phyloP scores from a whole-genome alignment of 2,329 filamentous ascomycete genomes.

The Apiospora malaysiana region DNA sequence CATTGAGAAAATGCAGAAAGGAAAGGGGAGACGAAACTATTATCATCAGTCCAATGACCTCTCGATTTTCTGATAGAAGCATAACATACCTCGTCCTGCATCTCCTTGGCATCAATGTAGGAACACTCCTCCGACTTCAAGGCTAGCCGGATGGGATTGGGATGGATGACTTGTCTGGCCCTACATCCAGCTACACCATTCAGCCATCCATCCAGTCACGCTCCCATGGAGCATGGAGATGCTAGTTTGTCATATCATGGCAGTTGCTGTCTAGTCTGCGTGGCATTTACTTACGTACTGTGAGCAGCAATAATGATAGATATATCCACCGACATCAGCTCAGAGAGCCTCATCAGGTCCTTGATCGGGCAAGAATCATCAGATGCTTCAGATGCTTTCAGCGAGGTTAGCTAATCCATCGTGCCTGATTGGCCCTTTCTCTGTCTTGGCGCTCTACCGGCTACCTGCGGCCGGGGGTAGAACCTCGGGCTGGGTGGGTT shows the following conservation, averaged over 20 bases:
- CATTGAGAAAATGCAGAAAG: background rate
- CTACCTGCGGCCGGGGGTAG: conserved; percentile 9
- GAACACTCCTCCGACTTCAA: background rate
- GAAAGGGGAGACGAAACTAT: background rate
- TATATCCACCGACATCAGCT: background rate
- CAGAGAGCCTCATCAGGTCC: conserved; percentile 12
- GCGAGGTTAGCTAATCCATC: conserved; percentile 9
- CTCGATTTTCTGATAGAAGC: background rate
- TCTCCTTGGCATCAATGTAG: background rate
- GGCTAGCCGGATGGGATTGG: background rate
- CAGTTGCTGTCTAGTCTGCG: background rate
- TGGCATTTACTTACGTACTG: background rate
- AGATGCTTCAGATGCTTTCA: conserved; percentile 9
- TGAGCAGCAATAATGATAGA: background rate
- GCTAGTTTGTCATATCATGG: background rate
- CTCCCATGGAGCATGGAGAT: background rate
- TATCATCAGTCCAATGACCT: background rate
- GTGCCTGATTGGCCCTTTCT: background rate
- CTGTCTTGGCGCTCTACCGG: background rate
- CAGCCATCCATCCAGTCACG: too few species aligned
- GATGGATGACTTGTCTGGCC: too few species aligned
- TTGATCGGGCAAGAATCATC: conserved; percentile 10
- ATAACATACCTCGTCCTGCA: background rate
- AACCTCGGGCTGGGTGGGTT: background rate
- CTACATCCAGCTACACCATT: too few species aligned